Conservation (phyloP, 768 basidiomycete genomes). For the Strobilomyces echinocephalus region DNA sequence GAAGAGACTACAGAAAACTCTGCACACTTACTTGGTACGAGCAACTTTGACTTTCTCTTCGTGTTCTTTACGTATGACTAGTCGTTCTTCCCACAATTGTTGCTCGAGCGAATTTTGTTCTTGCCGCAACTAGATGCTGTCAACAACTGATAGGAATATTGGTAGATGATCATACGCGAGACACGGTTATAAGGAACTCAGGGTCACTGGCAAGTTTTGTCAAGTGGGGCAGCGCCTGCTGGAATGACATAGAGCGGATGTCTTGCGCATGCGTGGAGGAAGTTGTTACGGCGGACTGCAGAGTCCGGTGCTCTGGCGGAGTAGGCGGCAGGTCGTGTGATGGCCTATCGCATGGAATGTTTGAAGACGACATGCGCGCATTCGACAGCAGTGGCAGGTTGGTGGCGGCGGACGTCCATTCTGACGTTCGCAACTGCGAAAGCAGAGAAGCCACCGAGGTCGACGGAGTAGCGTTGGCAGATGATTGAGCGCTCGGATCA, state of each 20-base stretch:
- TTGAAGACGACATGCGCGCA: constrained; percentile 8
- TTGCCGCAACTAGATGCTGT: constrained; percentile 51
- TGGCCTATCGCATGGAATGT: constrained; percentile 2
- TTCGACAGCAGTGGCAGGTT: constrained; percentile 9
- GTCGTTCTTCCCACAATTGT: constrained; percentile 64
- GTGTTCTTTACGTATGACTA: constrained; percentile 56
- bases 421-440: constrained; percentile 49
- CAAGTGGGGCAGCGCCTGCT: constrained; percentile 65
- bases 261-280: constrained; percentile 29
- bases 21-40: constrained; percentile 51
- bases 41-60: constrained; percentile 69
- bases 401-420: constrained; percentile 12
- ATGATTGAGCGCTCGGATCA: constrained; percentile 3
- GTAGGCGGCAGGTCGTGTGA: constrained; percentile 13
- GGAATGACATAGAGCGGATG: constrained; percentile 52
- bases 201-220: constrained; percentile 54
- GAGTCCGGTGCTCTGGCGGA: constrained; percentile 9
- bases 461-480: constrained; percentile 21
- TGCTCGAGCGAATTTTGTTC: constrained; percentile 70
- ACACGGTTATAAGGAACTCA: constrained; percentile 44
- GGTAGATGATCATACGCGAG: constrained; percentile 40
- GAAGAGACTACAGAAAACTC: constrained; percentile 1
- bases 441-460: constrained; percentile 56
- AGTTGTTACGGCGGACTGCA: constrained; percentile 6
- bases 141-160: constrained; percentile 5